Base-by-base conservation (phyloP, 352 stramenopile species). In the Peronospora farinosa region DNA sequence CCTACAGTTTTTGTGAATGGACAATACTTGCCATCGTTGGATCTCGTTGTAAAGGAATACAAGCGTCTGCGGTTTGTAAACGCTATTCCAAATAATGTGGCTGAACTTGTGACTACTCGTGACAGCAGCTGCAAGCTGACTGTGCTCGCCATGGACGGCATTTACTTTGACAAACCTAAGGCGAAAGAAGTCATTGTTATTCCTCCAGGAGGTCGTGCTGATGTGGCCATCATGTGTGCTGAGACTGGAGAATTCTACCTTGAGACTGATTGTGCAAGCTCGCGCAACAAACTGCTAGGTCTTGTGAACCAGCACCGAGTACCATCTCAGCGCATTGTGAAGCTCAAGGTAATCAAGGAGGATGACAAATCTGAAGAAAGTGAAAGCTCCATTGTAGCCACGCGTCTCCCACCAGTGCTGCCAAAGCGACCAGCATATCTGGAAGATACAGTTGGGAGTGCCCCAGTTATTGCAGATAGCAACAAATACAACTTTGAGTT, bases 31-130 rank as follows among this genome's bases (percentile, higher is more conserved):
- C 80, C 80, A 2, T 65, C 65, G 16, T 12, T 91, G 16, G 57
- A 82, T 46, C 62, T 88, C 45, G 56, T 57, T 7, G 57, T 69
- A 0, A 62, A 65, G 0, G 72, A 83, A 51, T 70, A 83, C 64
- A 88, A 84, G 57, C 80, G 80, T 6, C 40, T 88, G 23, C 69
- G 80, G 7, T 78, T 76, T 47, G 52, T 91, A 30, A 91, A 91
- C 47, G 77, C 80, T 16, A 86, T 91, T 45, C 72, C 80, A n/a
- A 91, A 91, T 50, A 88, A 85, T 60, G 72, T 88, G 7, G 72
- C 67, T 5, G 80, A 91, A 57, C 51, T 91, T 10, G 63, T 86
- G 23, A 67, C 65, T 13, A 78, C 69, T 11, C 39, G 17, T 8
- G 40, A 40, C 31, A 69, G 61, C 19, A 63, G 51, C 4, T 91